phyloP scores from a whole-genome alignment of 441 rosid genomes.

The Gossypium davidsonii region DNA sequence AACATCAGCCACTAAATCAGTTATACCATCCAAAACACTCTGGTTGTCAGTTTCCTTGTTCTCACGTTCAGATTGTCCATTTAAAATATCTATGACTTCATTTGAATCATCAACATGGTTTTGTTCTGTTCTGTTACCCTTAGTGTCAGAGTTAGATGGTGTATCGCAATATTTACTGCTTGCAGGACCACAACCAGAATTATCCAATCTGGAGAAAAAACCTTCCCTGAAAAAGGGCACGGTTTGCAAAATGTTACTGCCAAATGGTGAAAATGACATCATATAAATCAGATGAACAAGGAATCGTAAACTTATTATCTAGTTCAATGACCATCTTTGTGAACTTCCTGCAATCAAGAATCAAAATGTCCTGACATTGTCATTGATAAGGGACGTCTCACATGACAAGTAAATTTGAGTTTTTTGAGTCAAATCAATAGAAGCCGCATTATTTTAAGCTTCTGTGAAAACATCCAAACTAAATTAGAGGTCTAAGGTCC shows the following conservation, averaged over 20 bases:
- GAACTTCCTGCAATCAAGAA: not conserved
- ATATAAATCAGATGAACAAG: not conserved
- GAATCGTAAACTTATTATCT: not conserved
- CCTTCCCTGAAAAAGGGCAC: conserved; percentile 57
- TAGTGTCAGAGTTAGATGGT: conserved; percentile 47
- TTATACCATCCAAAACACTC: conserved; percentile 26
- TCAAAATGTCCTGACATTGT: not conserved
- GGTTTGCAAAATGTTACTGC: conserved; percentile 2
- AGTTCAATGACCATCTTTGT: not conserved
- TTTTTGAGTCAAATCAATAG: not conserved
- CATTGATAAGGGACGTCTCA: not conserved
- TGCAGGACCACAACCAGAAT: conserved; percentile 41
- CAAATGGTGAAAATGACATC: not conserved
- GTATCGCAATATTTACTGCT: conserved; percentile 56
- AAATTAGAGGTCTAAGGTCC: not conserved
- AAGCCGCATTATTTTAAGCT: not conserved
- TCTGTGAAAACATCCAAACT: not conserved
- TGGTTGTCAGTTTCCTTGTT: conserved; percentile 28
- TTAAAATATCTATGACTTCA: conserved; percentile 27
- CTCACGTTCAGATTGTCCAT: conserved; percentile 28
- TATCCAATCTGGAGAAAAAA: conserved; percentile 68
- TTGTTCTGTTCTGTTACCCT: conserved; percentile 36
- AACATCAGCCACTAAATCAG: conserved; percentile 28
- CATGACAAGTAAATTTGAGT: not conserved
- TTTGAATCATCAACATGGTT: conserved; percentile 26